These are phyloP conservation scores for Solanum tacnaense DNA, from an alignment of 257 asterid genomes.

Conservation along the genomic window DNA sequence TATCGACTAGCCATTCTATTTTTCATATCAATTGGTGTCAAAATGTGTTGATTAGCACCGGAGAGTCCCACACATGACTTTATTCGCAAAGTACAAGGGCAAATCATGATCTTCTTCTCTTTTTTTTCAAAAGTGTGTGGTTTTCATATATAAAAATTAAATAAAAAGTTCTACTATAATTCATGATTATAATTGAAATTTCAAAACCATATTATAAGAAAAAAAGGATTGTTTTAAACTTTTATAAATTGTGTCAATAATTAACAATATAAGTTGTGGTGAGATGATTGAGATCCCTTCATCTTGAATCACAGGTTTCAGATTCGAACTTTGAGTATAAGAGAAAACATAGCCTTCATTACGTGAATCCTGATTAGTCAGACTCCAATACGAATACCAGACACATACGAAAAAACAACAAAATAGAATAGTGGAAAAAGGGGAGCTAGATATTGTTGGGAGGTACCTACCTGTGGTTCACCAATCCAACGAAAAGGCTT, in stretches of 20 bases:
- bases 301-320: not conserved
- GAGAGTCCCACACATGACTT: not conserved
- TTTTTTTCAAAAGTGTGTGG: no score
- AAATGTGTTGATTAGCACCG: not conserved
- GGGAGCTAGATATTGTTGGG: not conserved
- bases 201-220: not conserved
- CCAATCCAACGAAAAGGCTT: conserved; percentile 85
- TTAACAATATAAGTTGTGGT: not conserved
- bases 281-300: not conserved
- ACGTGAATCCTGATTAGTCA: not conserved
- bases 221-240: not conserved
- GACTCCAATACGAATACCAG: fast-evolving
- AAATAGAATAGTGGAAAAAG: not conserved
- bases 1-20: not conserved
- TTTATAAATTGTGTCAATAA: not conserved
- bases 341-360: not conserved
- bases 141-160: not conserved
- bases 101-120: not conserved
- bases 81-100: not conserved
- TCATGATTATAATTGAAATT: not conserved
- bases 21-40: not conserved
- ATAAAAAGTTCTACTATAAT: not conserved
- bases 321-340: fast-evolving
- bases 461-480: conserved; percentile 77
- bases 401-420: not conserved